Base-by-base conservation (phyloP, 108 stramenopile species). In the Seminavis robusta region DNA sequence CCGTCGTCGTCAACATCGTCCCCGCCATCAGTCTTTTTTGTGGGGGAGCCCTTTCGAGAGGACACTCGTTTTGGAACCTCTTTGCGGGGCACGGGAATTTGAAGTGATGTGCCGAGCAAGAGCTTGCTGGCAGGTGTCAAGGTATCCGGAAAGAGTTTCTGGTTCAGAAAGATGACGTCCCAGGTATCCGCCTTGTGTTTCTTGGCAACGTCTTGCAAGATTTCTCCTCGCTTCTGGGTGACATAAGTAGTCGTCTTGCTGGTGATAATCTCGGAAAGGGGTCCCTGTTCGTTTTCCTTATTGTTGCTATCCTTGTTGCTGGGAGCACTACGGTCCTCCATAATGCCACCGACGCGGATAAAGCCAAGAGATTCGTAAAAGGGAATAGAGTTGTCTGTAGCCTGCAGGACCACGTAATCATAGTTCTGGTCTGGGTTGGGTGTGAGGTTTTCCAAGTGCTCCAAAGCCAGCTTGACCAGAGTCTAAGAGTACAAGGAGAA, bases 351-450 rank as follows among this genome's bases (percentile, higher is more conserved):
- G 0, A 95, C 92, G 24, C 94, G 83, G 13, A 74, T 61, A 65
- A 95, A 95, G 0, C 92, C 94, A 47, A 87, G 65, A 3, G 77
- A 74, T 66, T 95, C 94, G 51, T 95, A 95, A 61, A 95, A 95
- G 13, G 85, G 74, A 47, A 95, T 84, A 4, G 90, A 87, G 45
- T 90, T 91, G 21, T 92, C 85, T 7, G 94, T 95, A 16, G 94
- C 91, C 61, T 93, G 92, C 51, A 95, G 50, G 2, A 85, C 86
- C 8, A 90, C 56, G 63, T 86, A 95, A 50, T 95, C 86, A 63
- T 93, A 95, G 37, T 92, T 86, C 36, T 66, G 70, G 40, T 63
- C 39, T 0, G 65, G 59, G 7, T 73, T 65, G 28, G 86, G 61
- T 30, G 61, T 70, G 51, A 76, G 56, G 29, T 76, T 47, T 58